Evolutionary conservation across 2,329 filamentous ascomycete genomes (phyloP), one percentile per base, ranked within the genome.

Genomic region (Coleophoma eucalyptorum): DNA sequence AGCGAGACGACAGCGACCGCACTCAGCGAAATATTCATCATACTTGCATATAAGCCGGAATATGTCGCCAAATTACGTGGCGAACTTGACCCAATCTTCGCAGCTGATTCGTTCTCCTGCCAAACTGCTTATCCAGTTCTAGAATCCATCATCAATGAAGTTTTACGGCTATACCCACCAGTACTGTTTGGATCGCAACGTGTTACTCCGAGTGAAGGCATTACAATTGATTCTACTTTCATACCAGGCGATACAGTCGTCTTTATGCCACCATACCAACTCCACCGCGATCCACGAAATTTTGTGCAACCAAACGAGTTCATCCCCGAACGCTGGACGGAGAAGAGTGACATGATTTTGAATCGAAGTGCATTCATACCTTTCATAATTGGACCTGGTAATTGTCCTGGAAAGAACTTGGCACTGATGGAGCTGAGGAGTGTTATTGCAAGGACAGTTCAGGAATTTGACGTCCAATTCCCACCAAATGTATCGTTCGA

Each of bases 91-190:
- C 38, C 38, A 2, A 18, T 41, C 5, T 41, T 41, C n/a, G 38
- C 38, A 11, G 4, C 38, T 3, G 38, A 41, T 18, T n/a, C n/a
- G 5, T 41, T 41, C n/a, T 41, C 38, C n/a, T 41, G 38, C 38
- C 5, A 41, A 41, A 41, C 38, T 2, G 38, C 38, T 18, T 41
- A 41, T 8, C 67, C 62, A 15, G 44, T 48, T 11, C 62, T 71
- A 15, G 56, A 65, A 21, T 69, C 64, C 6, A 58, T 60, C 45
- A 66, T 74, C 43, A 61, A 72, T 37, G 72, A 74, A 51, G 46
- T 63, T 1, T 58, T 72, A 32, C 63, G 70, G 1, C 58, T 72
- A 5, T 57, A 65, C 19, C 69, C 70, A 1, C 56, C 69, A 0
- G 63, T 71, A 0, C 63, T 65, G 0, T 64, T 62, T 0, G 69